Evolutionary conservation across 192 early-diverging fungal genomes (phyloP).

Genomic region (Entomortierella beljakovae): DNA sequence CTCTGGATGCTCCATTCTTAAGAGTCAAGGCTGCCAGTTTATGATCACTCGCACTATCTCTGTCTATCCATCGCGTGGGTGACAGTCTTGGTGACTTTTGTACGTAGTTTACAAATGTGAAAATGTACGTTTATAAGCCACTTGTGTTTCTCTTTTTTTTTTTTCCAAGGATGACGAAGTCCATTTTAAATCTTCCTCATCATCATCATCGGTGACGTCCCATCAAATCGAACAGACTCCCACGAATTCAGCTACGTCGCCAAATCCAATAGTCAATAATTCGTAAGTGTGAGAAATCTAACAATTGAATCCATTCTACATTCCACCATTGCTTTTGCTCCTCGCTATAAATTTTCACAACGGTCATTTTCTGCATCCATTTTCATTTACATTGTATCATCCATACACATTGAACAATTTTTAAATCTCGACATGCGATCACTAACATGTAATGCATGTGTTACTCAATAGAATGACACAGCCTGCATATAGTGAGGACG

Average conservation of each 20-base stretch:
- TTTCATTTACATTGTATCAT: no score
- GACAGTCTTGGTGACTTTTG: no score
- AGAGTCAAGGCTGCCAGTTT: no score
- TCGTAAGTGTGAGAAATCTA: constrained; percentile 8
- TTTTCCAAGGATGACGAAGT: not conserved
- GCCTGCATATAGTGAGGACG: constrained; percentile 23
- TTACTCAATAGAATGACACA: constrained; percentile 23
- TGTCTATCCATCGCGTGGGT: no score
- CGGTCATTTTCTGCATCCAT: no score
- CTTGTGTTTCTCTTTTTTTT: not conserved
- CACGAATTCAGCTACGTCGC: constrained; percentile 8
- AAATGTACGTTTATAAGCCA: not conserved
- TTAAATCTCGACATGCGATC: no score
- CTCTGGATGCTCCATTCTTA: no score
- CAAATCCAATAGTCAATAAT: constrained; percentile 1
- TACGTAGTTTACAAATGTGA: no score
- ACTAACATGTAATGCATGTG: not conserved
- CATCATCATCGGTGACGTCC: constrained; percentile 17
- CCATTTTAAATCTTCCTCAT: not conserved
- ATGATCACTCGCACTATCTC: no score
- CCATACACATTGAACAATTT: no score
- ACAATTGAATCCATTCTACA: not conserved
- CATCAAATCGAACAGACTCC: not conserved
- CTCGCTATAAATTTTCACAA: no score
- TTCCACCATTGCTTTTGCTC: no score